Evolutionary conservation across 2,329 filamentous ascomycete genomes (phyloP).

Genomic region (Aureobasidium vineae): DNA sequence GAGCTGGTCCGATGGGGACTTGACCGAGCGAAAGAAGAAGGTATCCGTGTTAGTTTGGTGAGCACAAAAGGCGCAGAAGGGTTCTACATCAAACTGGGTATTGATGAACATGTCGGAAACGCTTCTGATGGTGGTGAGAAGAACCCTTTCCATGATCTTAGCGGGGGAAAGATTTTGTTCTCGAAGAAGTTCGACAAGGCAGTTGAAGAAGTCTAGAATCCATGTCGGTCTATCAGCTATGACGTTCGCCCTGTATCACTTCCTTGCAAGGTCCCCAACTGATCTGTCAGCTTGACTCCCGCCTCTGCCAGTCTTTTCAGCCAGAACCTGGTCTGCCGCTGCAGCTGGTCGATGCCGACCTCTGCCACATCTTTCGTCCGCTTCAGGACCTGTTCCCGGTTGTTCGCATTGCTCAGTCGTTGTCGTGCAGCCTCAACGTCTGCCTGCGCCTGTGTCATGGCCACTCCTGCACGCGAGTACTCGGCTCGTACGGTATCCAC

Average conservation of each 20-base stretch:
- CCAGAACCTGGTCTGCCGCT: constrained; percentile 16
- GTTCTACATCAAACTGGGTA: background rate
- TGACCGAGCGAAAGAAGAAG: background rate
- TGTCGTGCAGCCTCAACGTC: constrained; percentile 8
- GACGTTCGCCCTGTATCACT: background rate
- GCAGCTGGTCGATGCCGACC: background rate
- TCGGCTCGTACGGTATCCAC: constrained; percentile 10
- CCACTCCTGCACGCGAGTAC: background rate
- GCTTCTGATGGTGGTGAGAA: background rate
- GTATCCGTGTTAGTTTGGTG: background rate
- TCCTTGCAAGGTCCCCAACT: constrained; percentile 9
- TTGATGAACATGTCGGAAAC: background rate
- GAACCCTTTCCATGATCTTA: background rate
- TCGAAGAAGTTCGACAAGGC: background rate
- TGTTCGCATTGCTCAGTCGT: background rate
- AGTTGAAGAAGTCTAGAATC: background rate
- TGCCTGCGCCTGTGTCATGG: background rate
- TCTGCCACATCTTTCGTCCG: constrained; percentile 3
- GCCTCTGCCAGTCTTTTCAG: constrained; percentile 18
- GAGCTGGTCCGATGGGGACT: background rate
- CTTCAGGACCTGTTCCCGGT: background rate
- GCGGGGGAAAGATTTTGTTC: background rate
- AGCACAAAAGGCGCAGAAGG: background rate
- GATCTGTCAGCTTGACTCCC: constrained; percentile 19
- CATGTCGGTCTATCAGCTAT: no score